A percentile compares a stretch with the other conserved stretches of the same genome.
Conservation (phyloP, 352 stramenopile genomes). For the Phytophthora ramorum region DNA sequence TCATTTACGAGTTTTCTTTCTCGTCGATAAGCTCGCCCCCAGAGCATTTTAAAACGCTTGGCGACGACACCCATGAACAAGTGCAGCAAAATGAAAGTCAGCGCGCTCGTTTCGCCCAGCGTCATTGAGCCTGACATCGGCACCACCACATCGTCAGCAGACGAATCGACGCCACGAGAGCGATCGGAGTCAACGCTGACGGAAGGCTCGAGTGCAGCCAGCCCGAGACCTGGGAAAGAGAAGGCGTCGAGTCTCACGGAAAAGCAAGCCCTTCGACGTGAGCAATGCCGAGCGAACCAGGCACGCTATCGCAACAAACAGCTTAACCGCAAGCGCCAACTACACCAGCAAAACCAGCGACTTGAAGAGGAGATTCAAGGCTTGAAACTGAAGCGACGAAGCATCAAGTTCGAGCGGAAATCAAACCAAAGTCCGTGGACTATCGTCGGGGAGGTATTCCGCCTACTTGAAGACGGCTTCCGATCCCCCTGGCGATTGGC, state of each 20-base stretch:
- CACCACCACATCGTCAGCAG: slow-evolving; percentile 10
- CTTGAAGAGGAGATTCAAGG: too few species aligned
- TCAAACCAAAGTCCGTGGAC: too few species aligned
- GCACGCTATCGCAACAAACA: slow-evolving; percentile 33
- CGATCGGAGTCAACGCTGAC: too few species aligned
- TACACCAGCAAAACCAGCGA: too few species aligned
- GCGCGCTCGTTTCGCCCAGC: slow-evolving; percentile 9
- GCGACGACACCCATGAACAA: neutral
- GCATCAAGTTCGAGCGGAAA: too few species aligned
- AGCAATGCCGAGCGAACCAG: slow-evolving; percentile 31
- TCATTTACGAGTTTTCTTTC: too few species aligned
- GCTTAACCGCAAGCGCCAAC: too few species aligned
- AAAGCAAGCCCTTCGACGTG: slow-evolving; percentile 23
- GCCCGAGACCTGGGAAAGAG: slow-evolving; percentile 16
- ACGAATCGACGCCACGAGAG: too few species aligned
- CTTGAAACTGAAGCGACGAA: too few species aligned
- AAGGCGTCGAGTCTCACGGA: slow-evolving; percentile 1
- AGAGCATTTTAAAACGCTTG: neutral
- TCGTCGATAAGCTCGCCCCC: neutral
- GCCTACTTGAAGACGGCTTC: too few species aligned
- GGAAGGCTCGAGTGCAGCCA: slow-evolving; percentile 7
- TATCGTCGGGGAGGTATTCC: too few species aligned
- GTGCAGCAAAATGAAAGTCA: slow-evolving; percentile 15
- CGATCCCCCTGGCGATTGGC: too few species aligned
- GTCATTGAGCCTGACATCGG: slow-evolving; percentile 15